Percentiles rank a stretch among this genome's conserved stretches.
Evolutionary conservation across 352 stramenopile species (phyloP).

Genomic region (Phytophthora colocasiae): DNA sequence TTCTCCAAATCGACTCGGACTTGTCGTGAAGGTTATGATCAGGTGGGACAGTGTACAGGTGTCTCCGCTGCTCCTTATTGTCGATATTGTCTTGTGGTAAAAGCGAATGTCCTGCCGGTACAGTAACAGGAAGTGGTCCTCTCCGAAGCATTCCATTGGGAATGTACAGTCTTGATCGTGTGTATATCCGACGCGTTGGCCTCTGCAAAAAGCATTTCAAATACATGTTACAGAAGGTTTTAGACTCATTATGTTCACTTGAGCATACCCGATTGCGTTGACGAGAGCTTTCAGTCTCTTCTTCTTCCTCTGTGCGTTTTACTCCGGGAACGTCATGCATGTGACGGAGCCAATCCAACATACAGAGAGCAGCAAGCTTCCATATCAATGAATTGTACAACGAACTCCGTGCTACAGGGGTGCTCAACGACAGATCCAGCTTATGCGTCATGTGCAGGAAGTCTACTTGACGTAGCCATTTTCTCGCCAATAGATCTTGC

Average conservation of each 20-base stretch:
- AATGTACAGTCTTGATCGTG: constrained; percentile 31
- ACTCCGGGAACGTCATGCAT: constrained; percentile 14
- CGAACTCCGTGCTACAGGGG: constrained; percentile 17
- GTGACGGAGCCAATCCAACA: constrained; percentile 47
- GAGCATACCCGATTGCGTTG: constrained; percentile 35
- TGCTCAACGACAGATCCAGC: constrained; percentile 29
- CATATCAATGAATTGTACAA: constrained; percentile 51
- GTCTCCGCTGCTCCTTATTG: constrained; percentile 17
- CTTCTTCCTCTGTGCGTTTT: constrained; percentile 37
- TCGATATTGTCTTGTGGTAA: constrained; percentile 12
- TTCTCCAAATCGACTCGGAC: constrained; percentile 14
- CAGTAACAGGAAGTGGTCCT: constrained; percentile 29
- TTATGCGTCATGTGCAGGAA: constrained; percentile 57
- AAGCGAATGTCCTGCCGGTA: constrained; percentile 29
- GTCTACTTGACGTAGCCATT: constrained; percentile 65
- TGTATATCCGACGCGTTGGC: constrained; percentile 25
- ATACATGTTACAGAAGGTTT: background rate
- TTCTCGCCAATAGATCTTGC: constrained; percentile 50
- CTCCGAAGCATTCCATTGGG: constrained; percentile 30
- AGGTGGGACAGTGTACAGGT: constrained; percentile 13
- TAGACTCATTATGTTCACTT: background rate
- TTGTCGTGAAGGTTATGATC: constrained; percentile 9
- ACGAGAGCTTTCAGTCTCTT: constrained; percentile 38
- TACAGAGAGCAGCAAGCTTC: constrained; percentile 60
- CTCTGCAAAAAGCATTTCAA: constrained; percentile 13